A percentile compares a stretch with the other conserved stretches of the same genome.
phyloP scores from a whole-genome alignment of 495 filamentous ascomycete species.

The Pseudoneurospora amorphoporcata region DNA sequence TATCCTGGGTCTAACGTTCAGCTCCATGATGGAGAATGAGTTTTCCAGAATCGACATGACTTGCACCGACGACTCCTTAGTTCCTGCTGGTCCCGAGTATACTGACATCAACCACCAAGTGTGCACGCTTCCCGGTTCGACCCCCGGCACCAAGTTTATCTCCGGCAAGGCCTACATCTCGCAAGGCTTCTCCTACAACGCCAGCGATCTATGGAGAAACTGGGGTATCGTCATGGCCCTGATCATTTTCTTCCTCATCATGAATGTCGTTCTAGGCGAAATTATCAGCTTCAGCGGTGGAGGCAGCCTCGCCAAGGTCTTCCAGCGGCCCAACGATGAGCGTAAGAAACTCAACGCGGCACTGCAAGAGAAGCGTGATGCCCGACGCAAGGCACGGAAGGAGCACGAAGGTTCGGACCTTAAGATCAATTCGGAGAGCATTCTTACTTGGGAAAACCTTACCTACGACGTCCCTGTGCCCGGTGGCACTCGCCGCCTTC shows the following conservation, averaged over 20 bases:
- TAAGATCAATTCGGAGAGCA: conserved; percentile 53
- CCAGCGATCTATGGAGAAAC: conserved; percentile 59
- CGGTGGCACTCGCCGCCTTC: conserved; percentile 54
- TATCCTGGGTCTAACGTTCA: conserved; percentile 63
- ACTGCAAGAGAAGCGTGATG: conserved; percentile 46
- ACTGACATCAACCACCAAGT: conserved; percentile 58
- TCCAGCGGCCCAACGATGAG: conserved; percentile 60
- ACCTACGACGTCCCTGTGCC: conserved; percentile 69
- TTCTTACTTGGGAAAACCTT: conserved; percentile 74
- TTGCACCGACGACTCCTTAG: conserved; percentile 51
- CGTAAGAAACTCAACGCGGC: conserved; percentile 57
- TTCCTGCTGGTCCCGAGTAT: conserved; percentile 57
- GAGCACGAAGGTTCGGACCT: conserved; percentile 43
- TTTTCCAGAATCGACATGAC: conserved; percentile 53
- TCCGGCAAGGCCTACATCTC: conserved; percentile 53
- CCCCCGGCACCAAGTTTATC: conserved; percentile 48
- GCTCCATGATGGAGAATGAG: conserved; percentile 74
- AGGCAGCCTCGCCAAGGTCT: conserved; percentile 67
- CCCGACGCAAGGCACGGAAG: conserved; percentile 38
- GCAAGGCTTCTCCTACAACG: conserved; percentile 50
- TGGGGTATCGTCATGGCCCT: conserved; percentile 64
- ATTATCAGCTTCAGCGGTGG: conserved; percentile 65
- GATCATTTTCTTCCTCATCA: conserved; percentile 54
- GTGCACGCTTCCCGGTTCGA: conserved; percentile 61
- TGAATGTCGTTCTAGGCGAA: conserved; percentile 66